Conservation (phyloP, 1,284 basidiomycete genomes). For the Ustilago loliicola region DNA sequence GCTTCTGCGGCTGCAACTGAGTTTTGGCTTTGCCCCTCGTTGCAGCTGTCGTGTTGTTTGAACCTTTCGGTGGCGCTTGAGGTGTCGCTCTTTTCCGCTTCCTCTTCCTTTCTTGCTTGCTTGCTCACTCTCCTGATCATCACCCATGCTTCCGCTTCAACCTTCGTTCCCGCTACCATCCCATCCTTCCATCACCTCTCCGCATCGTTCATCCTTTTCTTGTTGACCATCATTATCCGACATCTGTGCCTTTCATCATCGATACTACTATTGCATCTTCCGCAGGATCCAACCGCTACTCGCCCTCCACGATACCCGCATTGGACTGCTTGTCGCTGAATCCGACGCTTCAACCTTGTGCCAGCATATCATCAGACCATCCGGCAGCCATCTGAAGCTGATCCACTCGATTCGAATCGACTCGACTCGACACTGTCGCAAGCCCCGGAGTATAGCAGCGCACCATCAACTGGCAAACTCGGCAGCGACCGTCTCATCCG, state of each 20-base stretch:
- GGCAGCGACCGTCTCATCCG: not conserved
- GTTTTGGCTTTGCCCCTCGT: not conserved
- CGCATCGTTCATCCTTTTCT: not conserved
- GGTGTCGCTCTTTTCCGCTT: not conserved
- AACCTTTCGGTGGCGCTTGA: not conserved
- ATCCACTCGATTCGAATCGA: not conserved
- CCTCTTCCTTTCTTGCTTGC: not conserved
- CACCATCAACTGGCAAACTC: too few relatives aligned
- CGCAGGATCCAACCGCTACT: not conserved
- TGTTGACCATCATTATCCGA: not conserved
- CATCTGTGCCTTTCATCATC: not conserved
- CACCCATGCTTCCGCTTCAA: not conserved
- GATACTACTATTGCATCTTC: not conserved
- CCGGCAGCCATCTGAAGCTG: not conserved
- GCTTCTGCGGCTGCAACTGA: not conserved
- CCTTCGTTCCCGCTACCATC: not conserved
- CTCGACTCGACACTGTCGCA: not conserved
- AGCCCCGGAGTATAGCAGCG: not conserved
- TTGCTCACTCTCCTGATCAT: not conserved
- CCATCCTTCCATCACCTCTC: conserved; percentile 1
- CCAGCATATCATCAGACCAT: not conserved
- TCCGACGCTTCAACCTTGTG: not conserved
- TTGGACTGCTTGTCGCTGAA: not conserved
- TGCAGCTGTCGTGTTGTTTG: not conserved
- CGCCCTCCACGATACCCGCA: not conserved